These are phyloP conservation scores for Cladophialophora exuberans DNA, from an alignment of 2,329 filamentous ascomycete genomes.

Conservation along the genomic window DNA sequence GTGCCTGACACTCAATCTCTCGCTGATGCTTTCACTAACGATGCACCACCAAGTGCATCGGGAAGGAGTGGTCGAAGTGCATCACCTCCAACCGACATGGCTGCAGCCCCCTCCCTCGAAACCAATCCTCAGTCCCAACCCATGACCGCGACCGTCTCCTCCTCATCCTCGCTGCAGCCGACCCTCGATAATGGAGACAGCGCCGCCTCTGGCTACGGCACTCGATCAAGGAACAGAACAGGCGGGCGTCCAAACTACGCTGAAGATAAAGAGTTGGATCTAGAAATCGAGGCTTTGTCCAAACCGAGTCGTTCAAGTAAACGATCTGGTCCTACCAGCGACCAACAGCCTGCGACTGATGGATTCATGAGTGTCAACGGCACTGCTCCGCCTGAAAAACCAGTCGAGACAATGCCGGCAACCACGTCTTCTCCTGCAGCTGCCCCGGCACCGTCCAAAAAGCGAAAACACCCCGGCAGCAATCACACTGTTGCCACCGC, in stretches of 20 bases:
- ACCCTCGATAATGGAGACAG: slow-evolving; percentile 42
- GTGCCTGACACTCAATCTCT: slow-evolving; percentile 12
- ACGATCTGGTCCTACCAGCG: slow-evolving; percentile 21
- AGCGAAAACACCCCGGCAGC: slow-evolving; percentile 74
- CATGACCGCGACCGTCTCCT: slow-evolving; percentile 49
- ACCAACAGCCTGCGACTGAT: slow-evolving; percentile 11
- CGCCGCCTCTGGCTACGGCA: slow-evolving; percentile 76
- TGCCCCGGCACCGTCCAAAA: slow-evolving; percentile 65
- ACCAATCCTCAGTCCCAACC: slow-evolving; percentile 43
- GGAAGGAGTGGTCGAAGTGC: slow-evolving; percentile 27
- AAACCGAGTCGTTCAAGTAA: slow-evolving; percentile 37
- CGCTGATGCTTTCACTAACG: slow-evolving; percentile 19
- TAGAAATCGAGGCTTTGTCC: slow-evolving; percentile 72
- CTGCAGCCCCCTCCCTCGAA: slow-evolving; percentile 36
- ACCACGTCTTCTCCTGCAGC: slow-evolving; percentile 55
- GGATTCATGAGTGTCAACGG: slow-evolving; percentile 24
- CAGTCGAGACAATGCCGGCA: slow-evolving; percentile 7
- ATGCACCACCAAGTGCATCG: slow-evolving; percentile 27
- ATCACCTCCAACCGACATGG: slow-evolving; percentile 27
- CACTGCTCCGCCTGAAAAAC: slow-evolving; percentile 1
- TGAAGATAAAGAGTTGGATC: slow-evolving; percentile 87
- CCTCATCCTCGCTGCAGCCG: slow-evolving; percentile 42
- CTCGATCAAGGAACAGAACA: slow-evolving; percentile 86
- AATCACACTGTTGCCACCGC: slow-evolving; percentile 41
- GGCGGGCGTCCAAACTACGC: slow-evolving; percentile 90